Percentiles rank a stretch among this genome's conserved stretches.
Evolutionary conservation across 2,329 filamentous ascomycete genomes (phyloP).

Genomic region (Nannizzia gypsea): DNA sequence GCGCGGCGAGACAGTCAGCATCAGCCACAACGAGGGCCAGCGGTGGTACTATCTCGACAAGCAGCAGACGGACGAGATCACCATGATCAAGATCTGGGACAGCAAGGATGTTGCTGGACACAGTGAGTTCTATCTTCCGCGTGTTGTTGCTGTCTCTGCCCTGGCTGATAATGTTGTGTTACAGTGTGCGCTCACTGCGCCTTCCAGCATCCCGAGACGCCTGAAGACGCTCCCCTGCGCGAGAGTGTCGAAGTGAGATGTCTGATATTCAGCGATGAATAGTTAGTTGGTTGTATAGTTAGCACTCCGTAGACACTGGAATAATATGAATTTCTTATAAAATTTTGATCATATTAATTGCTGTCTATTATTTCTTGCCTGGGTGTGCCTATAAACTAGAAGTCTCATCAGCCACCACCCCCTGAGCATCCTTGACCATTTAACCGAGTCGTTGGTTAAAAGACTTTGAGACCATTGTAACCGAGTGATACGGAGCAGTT

Average conservation of each 20-base stretch:
- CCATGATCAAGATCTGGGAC: slow-evolving; percentile 70
- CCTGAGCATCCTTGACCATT: no score
- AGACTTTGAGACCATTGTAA: no score
- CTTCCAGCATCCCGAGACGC: slow-evolving; percentile 63
- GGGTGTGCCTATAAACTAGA: no score
- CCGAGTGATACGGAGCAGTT: no score
- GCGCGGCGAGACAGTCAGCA: slow-evolving; percentile 62
- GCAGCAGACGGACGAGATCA: slow-evolving; percentile 58
- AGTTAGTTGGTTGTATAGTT: neutral
- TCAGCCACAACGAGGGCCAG: slow-evolving; percentile 50
- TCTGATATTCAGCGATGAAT: slow-evolving; percentile 50
- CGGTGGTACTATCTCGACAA: slow-evolving; percentile 72
- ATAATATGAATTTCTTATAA: no score
- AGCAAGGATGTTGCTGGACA: slow-evolving; percentile 37
- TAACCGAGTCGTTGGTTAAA: no score
- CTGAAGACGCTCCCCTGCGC: slow-evolving; percentile 56
- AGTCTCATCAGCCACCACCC: neutral
- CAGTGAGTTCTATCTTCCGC: slow-evolving; percentile 22
- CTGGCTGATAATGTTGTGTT: neutral
- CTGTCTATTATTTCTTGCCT: no score
- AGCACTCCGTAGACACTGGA: no score
- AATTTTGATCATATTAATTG: no score
- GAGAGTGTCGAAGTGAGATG: slow-evolving; percentile 86
- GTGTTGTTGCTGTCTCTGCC: neutral
- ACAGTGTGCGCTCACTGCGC: slow-evolving; percentile 52